A percentile compares a stretch with the other conserved stretches of the same genome.
phyloP scores from a whole-genome alignment of 164 flowering plant species.

The Sedum album region DNA sequence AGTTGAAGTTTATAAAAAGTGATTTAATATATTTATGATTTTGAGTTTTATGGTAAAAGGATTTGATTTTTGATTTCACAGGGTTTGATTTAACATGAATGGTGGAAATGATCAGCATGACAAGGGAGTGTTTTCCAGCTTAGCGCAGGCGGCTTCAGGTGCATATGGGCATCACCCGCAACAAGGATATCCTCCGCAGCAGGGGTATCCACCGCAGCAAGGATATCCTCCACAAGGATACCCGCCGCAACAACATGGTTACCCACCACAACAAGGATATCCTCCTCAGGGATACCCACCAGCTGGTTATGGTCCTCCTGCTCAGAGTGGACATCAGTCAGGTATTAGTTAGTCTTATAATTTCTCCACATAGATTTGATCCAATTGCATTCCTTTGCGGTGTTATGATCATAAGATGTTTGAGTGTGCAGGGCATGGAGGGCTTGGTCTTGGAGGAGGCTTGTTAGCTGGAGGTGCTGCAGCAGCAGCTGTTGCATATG shows the following conservation, averaged over 20 bases:
- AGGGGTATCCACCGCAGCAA: too few species aligned
- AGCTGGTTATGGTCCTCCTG: too few species aligned
- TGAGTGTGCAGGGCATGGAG: slow-evolving; percentile 22
- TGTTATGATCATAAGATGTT: background rate
- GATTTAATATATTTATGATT: too few species aligned
- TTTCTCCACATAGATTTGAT: background rate
- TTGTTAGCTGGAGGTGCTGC: slow-evolving; percentile 47
- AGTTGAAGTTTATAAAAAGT: too few species aligned
- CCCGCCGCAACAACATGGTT: too few species aligned
- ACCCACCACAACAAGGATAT: too few species aligned
- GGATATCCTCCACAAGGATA: too few species aligned
- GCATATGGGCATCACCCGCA: slow-evolving; percentile 19
- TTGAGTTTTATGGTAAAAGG: too few species aligned
- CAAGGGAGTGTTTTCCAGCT: slow-evolving; percentile 1
- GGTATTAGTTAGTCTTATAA: too few species aligned
- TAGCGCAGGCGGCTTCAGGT: slow-evolving; percentile 9
- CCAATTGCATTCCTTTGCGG: background rate
- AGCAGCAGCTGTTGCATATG: slow-evolving; percentile 41
- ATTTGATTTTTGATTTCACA: background rate
- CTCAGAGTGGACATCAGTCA: too few species aligned
- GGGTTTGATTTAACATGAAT: slow-evolving; percentile 4
- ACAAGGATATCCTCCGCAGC: slow-evolving; percentile 1
- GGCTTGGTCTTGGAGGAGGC: slow-evolving; percentile 25
- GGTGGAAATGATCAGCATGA: background rate
- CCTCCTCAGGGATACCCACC: too few species aligned